These are phyloP conservation scores for Fraxinus cuspidata DNA, from an alignment of 257 asterid species.

Conservation along the genomic window DNA sequence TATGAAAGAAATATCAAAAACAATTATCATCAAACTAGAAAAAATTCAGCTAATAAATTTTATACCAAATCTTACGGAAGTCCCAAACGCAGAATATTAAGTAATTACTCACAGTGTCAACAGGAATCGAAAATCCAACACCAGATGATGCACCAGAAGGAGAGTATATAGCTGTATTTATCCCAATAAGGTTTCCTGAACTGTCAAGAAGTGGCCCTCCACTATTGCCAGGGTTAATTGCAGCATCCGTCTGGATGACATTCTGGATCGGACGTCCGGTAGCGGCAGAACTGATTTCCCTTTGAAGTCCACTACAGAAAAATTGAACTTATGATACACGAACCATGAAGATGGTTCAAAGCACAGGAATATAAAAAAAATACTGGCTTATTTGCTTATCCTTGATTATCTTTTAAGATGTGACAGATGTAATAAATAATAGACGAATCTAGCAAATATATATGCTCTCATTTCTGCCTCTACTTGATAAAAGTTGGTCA, in stretches of 20 bases:
- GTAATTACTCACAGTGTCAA: constrained; percentile 80
- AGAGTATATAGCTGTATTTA: constrained; percentile 98
- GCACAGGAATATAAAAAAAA: constrained; percentile 9
- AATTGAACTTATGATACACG: constrained; percentile 9
- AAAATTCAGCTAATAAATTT: constrained; percentile 6
- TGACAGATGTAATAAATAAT: background rate
- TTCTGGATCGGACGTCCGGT: constrained; percentile 99
- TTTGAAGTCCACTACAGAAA: constrained; percentile 74
- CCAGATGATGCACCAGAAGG: constrained; percentile 99
- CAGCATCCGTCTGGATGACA: constrained; percentile 99
- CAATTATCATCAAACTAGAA: background rate
- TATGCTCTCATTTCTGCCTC: background rate
- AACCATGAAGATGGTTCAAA: background rate
- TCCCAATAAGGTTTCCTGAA: constrained; percentile 92
- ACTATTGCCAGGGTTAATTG: constrained; percentile 97
- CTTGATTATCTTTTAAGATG: background rate
- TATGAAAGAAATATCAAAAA: background rate
- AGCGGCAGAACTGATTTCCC: constrained; percentile 98
- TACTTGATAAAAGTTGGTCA: background rate
- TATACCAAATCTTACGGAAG: background rate
- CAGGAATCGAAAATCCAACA: constrained; percentile 98
- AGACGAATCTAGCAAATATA: background rate
- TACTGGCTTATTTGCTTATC: constrained; percentile 3
- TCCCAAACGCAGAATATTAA: constrained; percentile 17
- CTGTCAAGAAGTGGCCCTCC: constrained; percentile 99